A percentile compares a stretch with the other conserved stretches of the same genome.
Evolutionary conservation across 1,139 yeast species (phyloP).

Genomic region (Saccharomyces uvarum): DNA sequence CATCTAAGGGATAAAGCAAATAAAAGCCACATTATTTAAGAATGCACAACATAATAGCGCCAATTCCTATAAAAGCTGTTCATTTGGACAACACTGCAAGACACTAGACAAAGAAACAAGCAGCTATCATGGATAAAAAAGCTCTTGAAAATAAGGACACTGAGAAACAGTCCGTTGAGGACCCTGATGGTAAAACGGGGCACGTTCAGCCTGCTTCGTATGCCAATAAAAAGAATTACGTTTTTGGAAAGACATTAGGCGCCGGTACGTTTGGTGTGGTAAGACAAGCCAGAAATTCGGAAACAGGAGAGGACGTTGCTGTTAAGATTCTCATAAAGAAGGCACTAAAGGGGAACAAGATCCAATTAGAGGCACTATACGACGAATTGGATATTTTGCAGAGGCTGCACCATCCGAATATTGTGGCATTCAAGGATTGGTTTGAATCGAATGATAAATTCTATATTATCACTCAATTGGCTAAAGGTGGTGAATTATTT

Average conservation of each 20-base stretch:
- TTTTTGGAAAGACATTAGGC: constrained; percentile 74
- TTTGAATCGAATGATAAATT: constrained; percentile 77
- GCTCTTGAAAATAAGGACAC: background rate
- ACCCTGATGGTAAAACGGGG: constrained; percentile 39
- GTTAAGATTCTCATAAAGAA: constrained; percentile 78
- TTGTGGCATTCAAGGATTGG: constrained; percentile 79
- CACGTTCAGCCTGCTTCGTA: constrained; percentile 74
- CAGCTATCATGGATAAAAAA: background rate
- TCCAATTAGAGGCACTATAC: constrained; percentile 44
- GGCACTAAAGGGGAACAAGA: constrained; percentile 67
- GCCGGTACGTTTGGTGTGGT: constrained; percentile 92
- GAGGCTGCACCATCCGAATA: constrained; percentile 66
- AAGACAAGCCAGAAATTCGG: constrained; percentile 57
- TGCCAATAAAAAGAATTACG: constrained; percentile 53
- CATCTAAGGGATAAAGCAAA: background rate
- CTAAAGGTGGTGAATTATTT: constrained; percentile 87
- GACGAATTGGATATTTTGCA: constrained; percentile 69
- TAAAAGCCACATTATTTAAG: background rate
- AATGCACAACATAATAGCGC: background rate
- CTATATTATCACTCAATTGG: constrained; percentile 66
- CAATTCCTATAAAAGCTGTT: background rate
- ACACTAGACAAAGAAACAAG: background rate
- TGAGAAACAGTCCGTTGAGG: constrained; percentile 15
- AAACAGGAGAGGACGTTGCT: constrained; percentile 68
- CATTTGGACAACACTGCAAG: background rate